Evolutionary conservation across 1,139 yeast species (phyloP).

Genomic region (Spencermartinsiella ligniputridi): DNA sequence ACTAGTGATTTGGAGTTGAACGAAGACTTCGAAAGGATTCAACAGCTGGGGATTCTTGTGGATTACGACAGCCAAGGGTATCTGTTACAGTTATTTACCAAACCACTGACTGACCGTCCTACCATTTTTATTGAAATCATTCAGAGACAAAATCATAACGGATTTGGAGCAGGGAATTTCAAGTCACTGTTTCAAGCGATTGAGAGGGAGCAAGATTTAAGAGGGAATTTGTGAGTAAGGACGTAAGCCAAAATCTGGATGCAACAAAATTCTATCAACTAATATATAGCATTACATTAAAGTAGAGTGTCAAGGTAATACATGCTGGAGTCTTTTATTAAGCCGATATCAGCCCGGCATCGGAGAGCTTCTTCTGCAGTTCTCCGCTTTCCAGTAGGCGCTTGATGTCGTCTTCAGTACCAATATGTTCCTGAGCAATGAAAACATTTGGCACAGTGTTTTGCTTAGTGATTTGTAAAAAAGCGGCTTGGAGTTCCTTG

Average conservation of each 20-base stretch:
- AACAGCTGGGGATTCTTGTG: constrained; percentile 52
- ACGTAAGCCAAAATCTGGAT: background rate
- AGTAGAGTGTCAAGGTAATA: no score
- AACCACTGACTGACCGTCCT: constrained; percentile 73
- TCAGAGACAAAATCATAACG: constrained; percentile 73
- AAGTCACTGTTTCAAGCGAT: constrained; percentile 74
- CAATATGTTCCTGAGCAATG: constrained; percentile 50
- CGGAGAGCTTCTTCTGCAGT: constrained; percentile 22
- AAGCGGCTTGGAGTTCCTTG: constrained; percentile 51
- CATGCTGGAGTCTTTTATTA: no score
- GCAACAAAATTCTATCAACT: no score
- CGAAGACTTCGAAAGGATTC: constrained; percentile 47
- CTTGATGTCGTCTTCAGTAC: constrained; percentile 27
- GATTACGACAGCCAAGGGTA: constrained; percentile 74
- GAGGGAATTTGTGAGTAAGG: constrained; percentile 33
- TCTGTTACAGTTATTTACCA: constrained; percentile 71
- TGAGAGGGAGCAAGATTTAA: constrained; percentile 47
- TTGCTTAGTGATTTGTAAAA: constrained; percentile 55
- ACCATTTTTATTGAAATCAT: constrained; percentile 76
- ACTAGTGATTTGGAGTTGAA: constrained; percentile 40
- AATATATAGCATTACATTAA: no score
- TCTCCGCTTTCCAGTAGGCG: constrained; percentile 27
- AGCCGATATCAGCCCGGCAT: constrained; percentile 18
- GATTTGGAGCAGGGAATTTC: constrained; percentile 87
- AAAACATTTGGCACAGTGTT: constrained; percentile 73